Base-by-base conservation (phyloP, 192 early-diverging fungal genomes). In the Podila minutissima region DNA sequence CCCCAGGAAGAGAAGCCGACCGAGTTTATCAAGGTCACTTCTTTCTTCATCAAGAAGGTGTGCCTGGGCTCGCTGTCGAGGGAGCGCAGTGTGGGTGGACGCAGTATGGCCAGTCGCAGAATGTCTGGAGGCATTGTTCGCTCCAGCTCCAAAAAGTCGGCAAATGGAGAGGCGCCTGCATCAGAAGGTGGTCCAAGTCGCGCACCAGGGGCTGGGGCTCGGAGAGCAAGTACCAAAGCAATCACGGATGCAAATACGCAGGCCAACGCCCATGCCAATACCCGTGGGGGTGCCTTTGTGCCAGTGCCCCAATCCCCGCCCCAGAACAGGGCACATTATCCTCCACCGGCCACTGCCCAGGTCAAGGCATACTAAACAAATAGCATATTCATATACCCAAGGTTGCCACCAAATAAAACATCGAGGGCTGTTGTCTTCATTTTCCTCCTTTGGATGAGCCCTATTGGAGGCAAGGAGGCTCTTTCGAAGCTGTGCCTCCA, bases 21-120 rank as follows among this genome's bases (percentile, higher is more conserved):
- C 15, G 74, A 75, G 19, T 69, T 75, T 49, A 41, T 75, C 51
- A 75, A 75, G 41, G 74, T 75, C 10, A 55, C 51, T 13, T 75
- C 74, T 8, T 75, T 75, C 37, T 75, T 75, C 24, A 59, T 75
- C 57, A 50, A 68, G 26, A 75, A 69, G 38, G 74, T 75, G n/a
- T 75, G 74, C 59, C 55, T 75, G 10, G 62, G 67, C 7, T 64
- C 74, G 26, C 51, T 75, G 13, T 62, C 73, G 13, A 58, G 73
- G 19, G 73, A 74, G 28, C 66, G 73, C n/a, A 63, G 60, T 11
- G 26, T 69, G 13, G 67, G 28, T 13, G 31, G 59, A 24, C 59
- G 59, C 26, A 17, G 59, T 17, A 17, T 20, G 59, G 9, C 29
- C 24, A 26, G 66, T 37, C 37, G 66, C 19, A 46, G 73, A 24